phyloP scores from a whole-genome alignment of 148 eudicot genomes.

The Camellia japonica region DNA sequence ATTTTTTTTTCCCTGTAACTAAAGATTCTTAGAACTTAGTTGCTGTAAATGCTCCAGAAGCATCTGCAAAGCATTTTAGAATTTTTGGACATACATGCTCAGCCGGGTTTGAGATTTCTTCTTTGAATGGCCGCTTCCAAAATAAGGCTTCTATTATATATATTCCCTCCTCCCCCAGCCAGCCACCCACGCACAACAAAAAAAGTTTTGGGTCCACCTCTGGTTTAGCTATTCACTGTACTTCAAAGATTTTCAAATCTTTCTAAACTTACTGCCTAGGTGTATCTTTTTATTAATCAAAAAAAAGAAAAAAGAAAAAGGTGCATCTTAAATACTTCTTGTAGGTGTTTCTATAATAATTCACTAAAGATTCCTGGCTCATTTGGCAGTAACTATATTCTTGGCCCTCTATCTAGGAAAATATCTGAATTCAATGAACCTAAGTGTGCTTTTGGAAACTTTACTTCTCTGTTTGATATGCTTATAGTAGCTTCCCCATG shows the following conservation, averaged over 20 bases:
- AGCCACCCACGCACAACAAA: no score
- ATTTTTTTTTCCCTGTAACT: neutral
- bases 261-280: neutral
- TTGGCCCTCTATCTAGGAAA: neutral
- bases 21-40: neutral
- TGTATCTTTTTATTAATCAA: neutral
- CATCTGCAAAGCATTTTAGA: neutral
- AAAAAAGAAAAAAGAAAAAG: no score
- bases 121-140: no score
- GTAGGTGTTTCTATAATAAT: neutral
- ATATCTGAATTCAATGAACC: neutral
- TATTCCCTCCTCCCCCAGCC: no score
- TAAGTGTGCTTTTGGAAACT: neutral
- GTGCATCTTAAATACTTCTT: neutral
- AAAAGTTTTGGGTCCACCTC: no score
- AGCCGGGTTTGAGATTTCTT: no score
- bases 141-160: no score
- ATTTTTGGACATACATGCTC: neutral
- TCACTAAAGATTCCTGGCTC: neutral
- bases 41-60: neutral
- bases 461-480: slow-evolving; percentile 5
- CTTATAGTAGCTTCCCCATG: slow-evolving; percentile 9
- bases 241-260: neutral
- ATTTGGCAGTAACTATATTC: neutral
- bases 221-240: neutral